Percentiles rank a stretch among this genome's conserved stretches.
These are phyloP conservation scores for Monosporascus sp. DNA, from an alignment of 2,329 filamentous ascomycete species.

Conservation along the genomic window DNA sequence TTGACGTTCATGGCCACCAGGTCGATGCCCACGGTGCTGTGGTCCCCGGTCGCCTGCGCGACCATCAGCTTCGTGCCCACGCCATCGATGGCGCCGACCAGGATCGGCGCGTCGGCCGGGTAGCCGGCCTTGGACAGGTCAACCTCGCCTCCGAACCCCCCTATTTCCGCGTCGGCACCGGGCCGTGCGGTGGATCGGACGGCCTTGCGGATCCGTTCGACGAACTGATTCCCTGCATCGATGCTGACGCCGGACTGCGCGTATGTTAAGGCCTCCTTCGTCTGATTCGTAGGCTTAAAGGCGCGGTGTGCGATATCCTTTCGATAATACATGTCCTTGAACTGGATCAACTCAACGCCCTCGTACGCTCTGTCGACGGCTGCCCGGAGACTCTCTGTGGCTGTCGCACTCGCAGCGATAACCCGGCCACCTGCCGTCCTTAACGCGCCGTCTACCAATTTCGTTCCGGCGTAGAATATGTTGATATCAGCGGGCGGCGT, in stretches of 20 bases:
- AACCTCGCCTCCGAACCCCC: slow-evolving; percentile 88
- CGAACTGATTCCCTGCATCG: slow-evolving; percentile 87
- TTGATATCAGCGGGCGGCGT: slow-evolving; percentile 48
- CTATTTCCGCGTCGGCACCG: slow-evolving; percentile 88
- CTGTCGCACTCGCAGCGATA: slow-evolving; percentile 83
- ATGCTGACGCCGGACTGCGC: slow-evolving; percentile 91
- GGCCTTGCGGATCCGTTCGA: slow-evolving; percentile 83
- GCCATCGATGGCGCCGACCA: slow-evolving; percentile 94
- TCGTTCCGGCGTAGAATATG: slow-evolving; percentile 92
- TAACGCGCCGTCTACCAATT: slow-evolving; percentile 56
- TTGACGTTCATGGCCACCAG: slow-evolving; percentile 99
- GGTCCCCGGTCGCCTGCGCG: slow-evolving; percentile 82
- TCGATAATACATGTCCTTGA: slow-evolving; percentile 85
- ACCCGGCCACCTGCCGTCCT: slow-evolving; percentile 83
- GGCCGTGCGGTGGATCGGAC: slow-evolving; percentile 81
- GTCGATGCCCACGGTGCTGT: slow-evolving; percentile 93
- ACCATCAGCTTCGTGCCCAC: slow-evolving; percentile 97
- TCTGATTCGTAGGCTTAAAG: slow-evolving; percentile 42
- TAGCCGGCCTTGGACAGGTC: slow-evolving; percentile 74
- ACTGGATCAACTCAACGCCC: slow-evolving; percentile 73
- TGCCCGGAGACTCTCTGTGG: slow-evolving; percentile 63
- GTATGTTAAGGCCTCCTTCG: slow-evolving; percentile 68
- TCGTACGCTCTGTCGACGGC: slow-evolving; percentile 86
- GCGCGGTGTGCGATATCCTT: slow-evolving; percentile 86
- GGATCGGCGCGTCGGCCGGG: slow-evolving; percentile 60